phyloP scores from a whole-genome alignment of 2,329 filamentous ascomycete species.

The Rosellinia necatrix region DNA sequence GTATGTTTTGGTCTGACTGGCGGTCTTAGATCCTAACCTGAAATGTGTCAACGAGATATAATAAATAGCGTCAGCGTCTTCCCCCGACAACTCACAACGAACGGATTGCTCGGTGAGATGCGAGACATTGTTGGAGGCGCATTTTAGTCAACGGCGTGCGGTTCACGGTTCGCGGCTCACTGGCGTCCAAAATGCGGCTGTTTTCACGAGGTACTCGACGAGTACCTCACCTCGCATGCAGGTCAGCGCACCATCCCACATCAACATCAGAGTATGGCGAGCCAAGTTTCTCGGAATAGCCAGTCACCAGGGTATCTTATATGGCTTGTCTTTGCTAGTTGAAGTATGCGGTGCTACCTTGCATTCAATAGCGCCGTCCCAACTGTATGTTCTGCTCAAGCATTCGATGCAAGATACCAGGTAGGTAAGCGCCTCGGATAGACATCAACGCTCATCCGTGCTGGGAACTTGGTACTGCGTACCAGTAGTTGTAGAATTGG shows the following conservation, averaged over 20 bases:
- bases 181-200: slow-evolving; percentile 23
- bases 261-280: slow-evolving; percentile 20
- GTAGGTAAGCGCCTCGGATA: slow-evolving; percentile 6
- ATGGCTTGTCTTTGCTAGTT: slow-evolving; percentile 7
- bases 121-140: too few species aligned
- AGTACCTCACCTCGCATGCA: slow-evolving; percentile 22
- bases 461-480: slow-evolving; percentile 9
- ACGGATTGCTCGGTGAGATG: too few species aligned
- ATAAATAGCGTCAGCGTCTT: too few species aligned
- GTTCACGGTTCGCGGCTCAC: slow-evolving; percentile 16
- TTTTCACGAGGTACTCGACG: slow-evolving; percentile 20
- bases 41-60: too few species aligned
- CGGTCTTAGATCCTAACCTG: too few species aligned
- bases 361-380: slow-evolving; percentile 15
- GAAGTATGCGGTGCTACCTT: slow-evolving; percentile 18
- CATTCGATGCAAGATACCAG: slow-evolving; percentile 7
- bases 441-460: slow-evolving; percentile 9
- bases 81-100: too few species aligned
- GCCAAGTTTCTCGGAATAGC: slow-evolving; percentile 7
- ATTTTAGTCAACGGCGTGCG: background rate
- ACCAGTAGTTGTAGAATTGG: too few species aligned
- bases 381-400: slow-evolving; percentile 14
- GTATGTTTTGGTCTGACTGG: too few species aligned
- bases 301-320: slow-evolving; percentile 11
- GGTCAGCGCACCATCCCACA: slow-evolving; percentile 21